Percentiles rank a stretch among this genome's conserved stretches.
These are phyloP conservation scores for Chalaropsis ovoidea DNA, from an alignment of 2,329 filamentous ascomycete species.

Conservation along the genomic window DNA sequence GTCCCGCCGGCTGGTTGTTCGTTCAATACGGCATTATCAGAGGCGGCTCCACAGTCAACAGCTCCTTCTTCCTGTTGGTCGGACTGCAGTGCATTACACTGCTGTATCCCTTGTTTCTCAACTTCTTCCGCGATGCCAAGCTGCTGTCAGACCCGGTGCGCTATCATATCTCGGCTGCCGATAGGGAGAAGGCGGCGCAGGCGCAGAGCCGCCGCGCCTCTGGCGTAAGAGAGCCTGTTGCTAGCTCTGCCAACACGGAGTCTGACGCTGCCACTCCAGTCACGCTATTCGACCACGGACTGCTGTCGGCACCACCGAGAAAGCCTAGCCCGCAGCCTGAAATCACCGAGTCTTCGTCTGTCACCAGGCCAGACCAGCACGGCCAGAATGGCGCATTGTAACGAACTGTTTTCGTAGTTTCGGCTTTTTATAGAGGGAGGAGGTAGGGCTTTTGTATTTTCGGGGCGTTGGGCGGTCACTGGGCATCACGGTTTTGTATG, in stretches of 20 bases:
- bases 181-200: neutral
- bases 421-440: too few relatives aligned
- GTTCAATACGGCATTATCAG: conserved; percentile 59
- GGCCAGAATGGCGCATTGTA: neutral
- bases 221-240: neutral
- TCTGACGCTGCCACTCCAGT: neutral
- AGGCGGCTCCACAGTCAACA: conserved; percentile 49
- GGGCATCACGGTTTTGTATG: neutral
- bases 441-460: too few relatives aligned
- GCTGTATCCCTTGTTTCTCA: conserved; percentile 43
- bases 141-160: conserved; percentile 34
- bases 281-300: neutral
- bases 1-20: conserved; percentile 65
- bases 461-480: neutral
- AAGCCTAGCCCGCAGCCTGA: neutral
- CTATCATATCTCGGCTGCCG: neutral
- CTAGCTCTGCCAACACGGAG: neutral
- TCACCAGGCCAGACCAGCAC: neutral
- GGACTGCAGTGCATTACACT: conserved; percentile 40
- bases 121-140: conserved; percentile 39
- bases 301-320: neutral
- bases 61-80: conserved; percentile 55
- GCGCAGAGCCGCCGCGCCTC: neutral
- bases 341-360: neutral
- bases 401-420: too few relatives aligned